These are phyloP conservation scores for Saturnispora bothae DNA, from an alignment of 805 yeast genomes.

Conservation along the genomic window DNA sequence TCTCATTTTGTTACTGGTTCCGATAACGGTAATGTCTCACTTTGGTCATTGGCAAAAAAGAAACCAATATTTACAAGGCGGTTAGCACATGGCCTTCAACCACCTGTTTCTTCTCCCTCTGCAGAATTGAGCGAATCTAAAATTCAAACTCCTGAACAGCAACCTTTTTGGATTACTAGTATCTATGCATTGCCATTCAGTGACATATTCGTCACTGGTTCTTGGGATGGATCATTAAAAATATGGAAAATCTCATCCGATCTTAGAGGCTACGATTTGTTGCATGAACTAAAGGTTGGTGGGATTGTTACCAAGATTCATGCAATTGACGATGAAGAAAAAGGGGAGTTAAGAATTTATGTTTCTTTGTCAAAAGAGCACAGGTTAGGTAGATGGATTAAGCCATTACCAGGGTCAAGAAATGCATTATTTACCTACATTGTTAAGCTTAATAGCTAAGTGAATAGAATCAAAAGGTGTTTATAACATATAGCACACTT, in stretches of 20 bases:
- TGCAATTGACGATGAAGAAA: conserved; percentile 39
- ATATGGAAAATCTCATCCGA: conserved; percentile 70
- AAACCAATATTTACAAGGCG: conserved; percentile 67
- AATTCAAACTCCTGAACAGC: conserved; percentile 54
- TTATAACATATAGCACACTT: neutral
- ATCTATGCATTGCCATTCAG: conserved; percentile 75
- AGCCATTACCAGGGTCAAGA: conserved; percentile 52
- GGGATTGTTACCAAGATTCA: conserved; percentile 66
- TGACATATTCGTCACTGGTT: conserved; percentile 78
- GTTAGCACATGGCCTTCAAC: conserved; percentile 64
- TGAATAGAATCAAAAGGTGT: neutral
- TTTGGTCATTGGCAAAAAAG: conserved; percentile 88
- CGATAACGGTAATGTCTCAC: conserved; percentile 81
- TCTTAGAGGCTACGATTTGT: conserved; percentile 44
- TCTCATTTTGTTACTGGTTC: conserved; percentile 90
- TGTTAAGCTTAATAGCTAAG: conserved; percentile 21
- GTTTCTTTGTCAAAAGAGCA: conserved; percentile 79
- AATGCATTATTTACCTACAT: conserved; percentile 58
- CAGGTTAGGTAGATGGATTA: conserved; percentile 79
- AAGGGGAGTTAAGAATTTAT: conserved; percentile 42
- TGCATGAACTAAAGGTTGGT: conserved; percentile 50
- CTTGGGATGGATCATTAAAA: conserved; percentile 69
- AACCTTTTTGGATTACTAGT: conserved; percentile 81
- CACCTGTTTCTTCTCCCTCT: conserved; percentile 33
- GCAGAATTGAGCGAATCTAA: conserved; percentile 34